Base-by-base conservation (phyloP, 441 rosid species). In the Macaranga tanarius region DNA sequence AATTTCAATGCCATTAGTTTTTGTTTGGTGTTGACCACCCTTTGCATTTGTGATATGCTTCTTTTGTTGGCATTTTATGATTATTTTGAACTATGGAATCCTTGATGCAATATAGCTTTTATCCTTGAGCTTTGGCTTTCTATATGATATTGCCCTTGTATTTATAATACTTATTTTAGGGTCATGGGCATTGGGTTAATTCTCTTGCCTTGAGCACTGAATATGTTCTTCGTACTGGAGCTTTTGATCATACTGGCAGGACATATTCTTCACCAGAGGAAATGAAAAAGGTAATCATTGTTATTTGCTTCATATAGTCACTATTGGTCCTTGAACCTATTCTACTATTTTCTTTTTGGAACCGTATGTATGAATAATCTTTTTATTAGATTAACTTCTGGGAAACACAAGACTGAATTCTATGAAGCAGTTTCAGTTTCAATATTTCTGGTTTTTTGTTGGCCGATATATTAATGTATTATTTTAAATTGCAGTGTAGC, bases 111-210 rank as follows among this genome's bases (percentile, higher is more conserved):
- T 44, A 38, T 10, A 17, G 7, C 5, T 10, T 60, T 40, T 55
- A 42, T 28, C 50, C 38, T 48, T 25, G 26, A 15, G 50, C 25
- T 47, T 42, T 60, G 23, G 55, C 64, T 19, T 71, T 26, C 42
- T 66, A 47, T 23, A 9, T 70, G 31, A 57, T 40, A 66, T 64
- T 51, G 23, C 62, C 10, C 44, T 66, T 38, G 15, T 72, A 22
- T 58, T 31, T 73, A 47, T 61, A 60, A 16, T 62, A 15, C 54
- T 71, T 74, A 66, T 77, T 73, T 22, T 55, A 95, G 97, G 99
- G 99, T 77, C 99, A 95, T 79, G 99, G 94, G 17, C 99, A 93
- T 84, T 95, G 98, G 99, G 92, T 95, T 56, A 95, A 95, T 76
- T 89, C 99, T 70, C 98, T 93, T 81, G 98, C 98, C 51, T 77